Evolutionary conservation across 2,329 filamentous ascomycete species (phyloP).

Genomic region (Xylariomycetidae sp.): DNA sequence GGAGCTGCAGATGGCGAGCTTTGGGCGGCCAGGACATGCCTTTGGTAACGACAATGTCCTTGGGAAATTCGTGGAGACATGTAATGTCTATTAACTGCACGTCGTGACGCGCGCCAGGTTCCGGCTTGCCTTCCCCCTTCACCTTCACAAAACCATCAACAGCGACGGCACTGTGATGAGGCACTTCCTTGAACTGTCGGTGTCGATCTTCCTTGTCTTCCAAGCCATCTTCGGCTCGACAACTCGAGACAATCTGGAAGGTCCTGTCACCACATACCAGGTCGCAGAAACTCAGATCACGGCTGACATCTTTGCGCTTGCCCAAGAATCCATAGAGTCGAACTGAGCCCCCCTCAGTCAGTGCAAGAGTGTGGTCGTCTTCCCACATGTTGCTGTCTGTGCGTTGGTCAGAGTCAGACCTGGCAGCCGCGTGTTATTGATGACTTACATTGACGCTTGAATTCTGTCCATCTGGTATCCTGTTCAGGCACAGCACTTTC

Average conservation of each 20-base stretch:
- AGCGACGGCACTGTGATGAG: slow-evolving; percentile 46
- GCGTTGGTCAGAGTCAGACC: too few species aligned
- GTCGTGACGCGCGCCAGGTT: slow-evolving; percentile 27
- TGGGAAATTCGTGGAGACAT: slow-evolving; percentile 66
- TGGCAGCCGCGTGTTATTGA: too few species aligned
- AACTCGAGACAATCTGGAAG: slow-evolving; percentile 39
- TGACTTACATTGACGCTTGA: too few species aligned
- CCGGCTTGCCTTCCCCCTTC: neutral
- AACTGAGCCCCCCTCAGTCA: too few species aligned
- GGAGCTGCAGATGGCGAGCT: slow-evolving; percentile 77
- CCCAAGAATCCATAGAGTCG: slow-evolving; percentile 70
- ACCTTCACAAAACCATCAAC: slow-evolving; percentile 33
- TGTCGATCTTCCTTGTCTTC: slow-evolving; percentile 31
- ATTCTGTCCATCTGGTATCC: too few species aligned
- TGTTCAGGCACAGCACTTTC: too few species aligned
- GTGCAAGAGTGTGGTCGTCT: too few species aligned
- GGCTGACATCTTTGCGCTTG: slow-evolving; percentile 60
- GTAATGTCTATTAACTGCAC: slow-evolving; percentile 57
- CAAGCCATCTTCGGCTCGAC: slow-evolving; percentile 29
- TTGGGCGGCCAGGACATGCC: slow-evolving; percentile 69
- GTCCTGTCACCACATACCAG: slow-evolving; percentile 27
- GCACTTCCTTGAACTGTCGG: slow-evolving; percentile 37
- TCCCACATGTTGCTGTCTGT: too few species aligned
- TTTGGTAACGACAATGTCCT: slow-evolving; percentile 68
- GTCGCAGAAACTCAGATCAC: slow-evolving; percentile 65